phyloP scores from a whole-genome alignment of 2,329 filamentous ascomycete genomes.

The Paecilomyces sp. region DNA sequence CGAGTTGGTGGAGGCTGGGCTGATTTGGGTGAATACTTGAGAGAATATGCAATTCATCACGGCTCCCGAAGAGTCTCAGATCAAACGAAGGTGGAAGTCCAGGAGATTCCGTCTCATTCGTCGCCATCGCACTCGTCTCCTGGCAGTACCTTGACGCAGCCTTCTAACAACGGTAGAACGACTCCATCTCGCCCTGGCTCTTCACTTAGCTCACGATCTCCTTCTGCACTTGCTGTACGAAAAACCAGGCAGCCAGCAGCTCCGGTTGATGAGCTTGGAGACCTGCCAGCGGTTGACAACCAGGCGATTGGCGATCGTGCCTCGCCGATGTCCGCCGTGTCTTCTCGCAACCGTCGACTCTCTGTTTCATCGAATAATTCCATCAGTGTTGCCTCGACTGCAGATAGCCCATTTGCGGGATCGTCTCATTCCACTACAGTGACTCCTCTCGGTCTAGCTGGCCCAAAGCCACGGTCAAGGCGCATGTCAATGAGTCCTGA shows the following conservation, averaged over 20 bases:
- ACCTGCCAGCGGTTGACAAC: slow-evolving; percentile 18
- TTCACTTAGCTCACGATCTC: slow-evolving; percentile 26
- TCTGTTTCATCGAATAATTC: slow-evolving; percentile 34
- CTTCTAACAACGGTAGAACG: slow-evolving; percentile 20
- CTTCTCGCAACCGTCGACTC: slow-evolving; percentile 20
- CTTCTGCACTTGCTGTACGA: slow-evolving; percentile 32
- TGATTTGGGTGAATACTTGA: slow-evolving; percentile 87
- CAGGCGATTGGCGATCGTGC: slow-evolving; percentile 19
- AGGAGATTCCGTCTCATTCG: slow-evolving; percentile 36
- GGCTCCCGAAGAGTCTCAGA: slow-evolving; percentile 60
- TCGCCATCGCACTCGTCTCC: slow-evolving; percentile 23
- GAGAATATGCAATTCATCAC: slow-evolving; percentile 89
- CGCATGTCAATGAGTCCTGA: slow-evolving; percentile 36
- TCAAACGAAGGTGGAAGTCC: slow-evolving; percentile 46
- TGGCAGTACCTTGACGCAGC: slow-evolving; percentile 12
- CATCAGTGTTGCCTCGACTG: slow-evolving; percentile 20
- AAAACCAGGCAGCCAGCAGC: slow-evolving; percentile 31
- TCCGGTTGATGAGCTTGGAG: slow-evolving; percentile 22
- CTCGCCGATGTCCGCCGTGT: slow-evolving; percentile 20
- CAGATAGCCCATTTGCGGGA: slow-evolving; percentile 17
- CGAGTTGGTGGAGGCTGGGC: slow-evolving; percentile 98
- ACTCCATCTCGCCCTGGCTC: slow-evolving; percentile 32
- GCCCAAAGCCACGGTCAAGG: slow-evolving; percentile 34
- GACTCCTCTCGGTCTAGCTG: slow-evolving; percentile 39
- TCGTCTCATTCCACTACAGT: slow-evolving; percentile 16